A percentile compares a stretch with the other conserved stretches of the same genome.
These are phyloP conservation scores for Letharia columbiana DNA, from an alignment of 495 filamentous ascomycete species.

Conservation along the genomic window DNA sequence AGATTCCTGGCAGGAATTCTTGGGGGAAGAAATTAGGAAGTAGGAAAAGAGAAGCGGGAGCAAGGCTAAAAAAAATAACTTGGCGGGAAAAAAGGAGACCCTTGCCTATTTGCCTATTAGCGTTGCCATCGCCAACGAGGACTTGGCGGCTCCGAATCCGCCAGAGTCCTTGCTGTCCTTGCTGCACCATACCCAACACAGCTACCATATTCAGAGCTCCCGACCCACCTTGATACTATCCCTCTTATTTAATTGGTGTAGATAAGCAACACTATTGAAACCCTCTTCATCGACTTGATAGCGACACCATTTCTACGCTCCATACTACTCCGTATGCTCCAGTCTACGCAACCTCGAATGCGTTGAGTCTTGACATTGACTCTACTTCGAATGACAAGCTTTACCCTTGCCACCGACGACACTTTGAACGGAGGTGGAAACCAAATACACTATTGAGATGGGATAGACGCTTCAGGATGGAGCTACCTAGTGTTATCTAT, in stretches of 20 bases:
- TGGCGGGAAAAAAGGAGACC: slow-evolving; percentile 28
- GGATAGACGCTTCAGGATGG: background rate
- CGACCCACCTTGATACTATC: slow-evolving; percentile 14
- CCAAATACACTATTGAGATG: background rate
- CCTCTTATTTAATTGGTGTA: background rate
- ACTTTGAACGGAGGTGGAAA: background rate
- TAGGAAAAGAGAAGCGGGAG: slow-evolving; percentile 25
- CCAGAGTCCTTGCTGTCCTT: slow-evolving; percentile 12
- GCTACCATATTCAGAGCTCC: slow-evolving; percentile 3
- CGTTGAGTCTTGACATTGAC: background rate
- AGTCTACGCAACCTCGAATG: background rate
- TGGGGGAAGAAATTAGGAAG: slow-evolving; percentile 33
- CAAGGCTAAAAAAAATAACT: background rate
- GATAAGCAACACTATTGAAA: slow-evolving; percentile 14
- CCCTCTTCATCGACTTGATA: slow-evolving; percentile 8
- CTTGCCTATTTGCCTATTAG: slow-evolving; percentile 1
- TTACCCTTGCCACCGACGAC: background rate
- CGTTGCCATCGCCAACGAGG: slow-evolving; percentile 6
- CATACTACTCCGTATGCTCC: background rate
- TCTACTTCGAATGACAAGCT: background rate
- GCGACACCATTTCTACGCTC: background rate
- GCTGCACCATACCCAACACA: slow-evolving; percentile 13
- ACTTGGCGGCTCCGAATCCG: background rate
- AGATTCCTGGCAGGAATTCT: slow-evolving; percentile 26
- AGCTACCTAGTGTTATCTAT: background rate